Conservation (phyloP, 2,329 filamentous ascomycete genomes). For the Apiospora hydei region DNA sequence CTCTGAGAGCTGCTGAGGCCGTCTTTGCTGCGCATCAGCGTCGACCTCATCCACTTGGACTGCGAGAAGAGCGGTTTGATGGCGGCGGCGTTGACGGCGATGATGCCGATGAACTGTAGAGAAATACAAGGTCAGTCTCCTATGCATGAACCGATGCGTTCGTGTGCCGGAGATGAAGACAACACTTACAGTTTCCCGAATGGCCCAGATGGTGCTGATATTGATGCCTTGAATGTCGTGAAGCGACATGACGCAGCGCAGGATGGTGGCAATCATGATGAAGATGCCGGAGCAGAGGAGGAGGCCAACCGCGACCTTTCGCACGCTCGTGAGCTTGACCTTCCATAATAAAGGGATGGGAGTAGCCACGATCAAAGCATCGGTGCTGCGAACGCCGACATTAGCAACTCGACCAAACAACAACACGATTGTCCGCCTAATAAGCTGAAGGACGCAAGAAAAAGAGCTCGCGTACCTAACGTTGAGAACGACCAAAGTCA, state of each 20-base stretch:
- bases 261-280: slow-evolving; percentile 49
- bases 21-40: slow-evolving; percentile 39
- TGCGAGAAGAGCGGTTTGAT: slow-evolving; percentile 50
- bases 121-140: slow-evolving; percentile 14
- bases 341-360: slow-evolving; percentile 50
- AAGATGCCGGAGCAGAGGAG: slow-evolving; percentile 53
- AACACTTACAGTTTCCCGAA: slow-evolving; percentile 48
- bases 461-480: neutral
- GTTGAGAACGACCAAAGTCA: slow-evolving; percentile 16
- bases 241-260: slow-evolving; percentile 50
- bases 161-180: neutral
- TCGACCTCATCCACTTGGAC: slow-evolving; percentile 43
- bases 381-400: slow-evolving; percentile 42
- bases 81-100: slow-evolving; percentile 50
- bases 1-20: slow-evolving; percentile 32
- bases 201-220: slow-evolving; percentile 50
- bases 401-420: neutral
- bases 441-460: too few species aligned
- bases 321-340: slow-evolving; percentile 45
- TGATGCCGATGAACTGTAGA: slow-evolving; percentile 51
- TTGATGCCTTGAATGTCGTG: slow-evolving; percentile 46
- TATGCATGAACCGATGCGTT: neutral
- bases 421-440: too few species aligned
- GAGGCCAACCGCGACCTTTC: slow-evolving; percentile 48
- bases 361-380: slow-evolving; percentile 47